A percentile compares a stretch with the other conserved stretches of the same genome.
These are phyloP conservation scores for Penicillium canariense DNA, from an alignment of 495 filamentous ascomycete species.

Conservation along the genomic window DNA sequence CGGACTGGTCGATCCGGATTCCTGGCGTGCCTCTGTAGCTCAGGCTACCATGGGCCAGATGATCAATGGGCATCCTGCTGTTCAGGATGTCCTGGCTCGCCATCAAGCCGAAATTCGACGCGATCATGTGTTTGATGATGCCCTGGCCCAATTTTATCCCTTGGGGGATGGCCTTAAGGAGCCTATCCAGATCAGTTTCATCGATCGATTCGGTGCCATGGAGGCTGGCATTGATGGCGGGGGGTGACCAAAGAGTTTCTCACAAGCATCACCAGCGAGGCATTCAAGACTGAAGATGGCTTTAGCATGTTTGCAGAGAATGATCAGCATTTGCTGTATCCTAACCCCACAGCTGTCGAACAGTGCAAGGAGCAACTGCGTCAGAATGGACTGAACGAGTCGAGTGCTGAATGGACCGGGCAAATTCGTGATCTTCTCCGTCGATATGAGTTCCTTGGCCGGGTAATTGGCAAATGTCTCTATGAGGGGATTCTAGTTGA, in stretches of 20 bases:
- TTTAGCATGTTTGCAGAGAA: constrained; percentile 75
- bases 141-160: constrained; percentile 77
- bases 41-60: constrained; percentile 37
- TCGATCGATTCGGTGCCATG: constrained; percentile 79
- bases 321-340: constrained; percentile 85
- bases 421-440: constrained; percentile 60
- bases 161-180: constrained; percentile 86
- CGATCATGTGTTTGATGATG: constrained; percentile 81
- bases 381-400: constrained; percentile 51
- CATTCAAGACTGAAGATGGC: constrained; percentile 61
- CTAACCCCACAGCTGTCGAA: constrained; percentile 79
- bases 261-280: constrained; percentile 83
- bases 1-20: constrained; percentile 74
- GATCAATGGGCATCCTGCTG: constrained; percentile 31
- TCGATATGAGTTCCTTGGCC: constrained; percentile 88
- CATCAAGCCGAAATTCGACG: constrained; percentile 82
- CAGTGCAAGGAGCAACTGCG: constrained; percentile 61
- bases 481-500: constrained; percentile 98
- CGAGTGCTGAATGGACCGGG: constrained; percentile 53
- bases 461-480: constrained; percentile 92
- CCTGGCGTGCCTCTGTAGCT: constrained; percentile 67
- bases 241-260: constrained; percentile 98
- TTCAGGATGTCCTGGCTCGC: constrained; percentile 54
- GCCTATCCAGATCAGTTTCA: constrained; percentile 95
- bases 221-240: constrained; percentile 97